Evolutionary conservation across 2,329 filamentous ascomycete species (phyloP).

Genomic region (Daldinia sp.): DNA sequence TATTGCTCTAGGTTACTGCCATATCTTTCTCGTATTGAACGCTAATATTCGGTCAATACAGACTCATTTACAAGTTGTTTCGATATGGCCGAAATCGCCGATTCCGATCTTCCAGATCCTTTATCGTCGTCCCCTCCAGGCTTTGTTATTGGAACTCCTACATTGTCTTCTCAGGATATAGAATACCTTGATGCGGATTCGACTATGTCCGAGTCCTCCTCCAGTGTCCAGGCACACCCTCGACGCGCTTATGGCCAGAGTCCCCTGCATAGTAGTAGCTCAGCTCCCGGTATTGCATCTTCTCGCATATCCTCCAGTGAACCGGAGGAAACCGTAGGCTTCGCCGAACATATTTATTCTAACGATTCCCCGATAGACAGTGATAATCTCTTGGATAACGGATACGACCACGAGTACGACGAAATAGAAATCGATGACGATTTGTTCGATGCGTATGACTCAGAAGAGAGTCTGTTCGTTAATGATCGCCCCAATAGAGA

Average conservation of each 20-base stretch:
- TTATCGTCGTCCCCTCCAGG: conserved; percentile 19
- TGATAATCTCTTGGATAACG: neutral
- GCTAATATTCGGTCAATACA: neutral
- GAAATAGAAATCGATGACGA: neutral
- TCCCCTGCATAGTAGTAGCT: neutral
- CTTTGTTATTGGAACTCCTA: neutral
- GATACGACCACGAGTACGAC: neutral
- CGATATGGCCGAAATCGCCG: conserved; percentile 38
- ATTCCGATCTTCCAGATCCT: conserved; percentile 33
- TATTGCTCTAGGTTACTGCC: neutral
- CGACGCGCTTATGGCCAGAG: neutral
- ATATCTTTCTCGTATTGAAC: conserved; percentile 8
- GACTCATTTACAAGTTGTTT: neutral
- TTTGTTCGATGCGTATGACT: neutral
- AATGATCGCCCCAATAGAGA: conserved; percentile 21
- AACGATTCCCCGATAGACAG: neutral
- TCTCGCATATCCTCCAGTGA: conserved; percentile 14
- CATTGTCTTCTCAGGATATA: conserved; percentile 4
- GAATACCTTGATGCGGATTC: conserved; percentile 6
- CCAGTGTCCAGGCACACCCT: neutral
- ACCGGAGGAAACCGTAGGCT: conserved; percentile 15
- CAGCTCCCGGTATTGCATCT: neutral
- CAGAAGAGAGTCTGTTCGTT: conserved; percentile 30
- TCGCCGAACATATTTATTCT: neutral
- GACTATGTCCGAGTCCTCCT: conserved; percentile 6